A percentile compares a stretch with the other conserved stretches of the same genome.
Evolutionary conservation across 345 rosid genomes (phyloP).

Genomic region (Murraya paniculata): DNA sequence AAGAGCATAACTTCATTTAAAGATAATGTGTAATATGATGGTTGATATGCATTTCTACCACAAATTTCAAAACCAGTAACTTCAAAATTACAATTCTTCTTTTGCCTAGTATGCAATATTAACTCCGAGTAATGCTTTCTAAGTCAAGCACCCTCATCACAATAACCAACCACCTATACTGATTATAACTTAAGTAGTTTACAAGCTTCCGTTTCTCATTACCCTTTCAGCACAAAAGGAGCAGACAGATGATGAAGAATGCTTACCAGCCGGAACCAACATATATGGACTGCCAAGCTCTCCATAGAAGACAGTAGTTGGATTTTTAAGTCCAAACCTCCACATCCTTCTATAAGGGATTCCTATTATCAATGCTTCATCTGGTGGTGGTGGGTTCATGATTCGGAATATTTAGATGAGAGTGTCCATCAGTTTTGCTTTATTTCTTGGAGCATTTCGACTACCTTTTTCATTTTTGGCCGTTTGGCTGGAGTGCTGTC

Average conservation of each 20-base stretch:
- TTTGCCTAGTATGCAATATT: slow-evolving; percentile 19
- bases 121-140: slow-evolving; percentile 6
- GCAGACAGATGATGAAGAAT: slow-evolving; percentile 10
- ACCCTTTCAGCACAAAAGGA: slow-evolving; percentile 3
- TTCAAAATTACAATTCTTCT: slow-evolving; percentile 16
- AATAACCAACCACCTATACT: slow-evolving; percentile 5
- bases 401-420: background rate
- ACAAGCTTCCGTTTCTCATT: slow-evolving; percentile 11
- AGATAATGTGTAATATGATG: background rate
- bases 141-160: slow-evolving; percentile 2
- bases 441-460: slow-evolving; percentile 87
- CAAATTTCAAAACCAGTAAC: slow-evolving; percentile 9
- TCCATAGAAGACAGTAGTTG: background rate
- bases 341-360: background rate
- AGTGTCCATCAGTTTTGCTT: slow-evolving; percentile 39
- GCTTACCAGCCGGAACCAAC: slow-evolving; percentile 8
- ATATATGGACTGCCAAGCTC: background rate
- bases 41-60: slow-evolving; percentile 17
- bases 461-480: slow-evolving; percentile 90
- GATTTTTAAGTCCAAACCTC: background rate
- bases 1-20: background rate
- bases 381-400: background rate
- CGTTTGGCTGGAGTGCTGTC: slow-evolving; percentile 68
- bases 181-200: slow-evolving; percentile 1
- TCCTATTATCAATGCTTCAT: background rate